Base-by-base conservation (phyloP, 306 rosid species). In the Datisca glomerata region DNA sequence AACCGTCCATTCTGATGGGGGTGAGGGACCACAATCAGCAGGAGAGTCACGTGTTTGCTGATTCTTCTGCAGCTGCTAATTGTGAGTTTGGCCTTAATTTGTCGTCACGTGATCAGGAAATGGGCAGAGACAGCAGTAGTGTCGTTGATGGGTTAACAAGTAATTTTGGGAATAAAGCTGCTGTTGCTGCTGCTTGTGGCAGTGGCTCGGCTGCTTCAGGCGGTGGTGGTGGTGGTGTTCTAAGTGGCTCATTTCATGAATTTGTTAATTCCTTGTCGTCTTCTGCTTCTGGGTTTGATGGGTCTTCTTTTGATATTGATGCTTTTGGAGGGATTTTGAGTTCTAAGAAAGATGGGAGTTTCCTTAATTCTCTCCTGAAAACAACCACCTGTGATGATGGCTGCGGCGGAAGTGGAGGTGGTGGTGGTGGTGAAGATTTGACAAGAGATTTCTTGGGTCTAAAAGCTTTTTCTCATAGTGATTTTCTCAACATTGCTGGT, bases 371-470 rank as follows among this genome's bases (percentile, higher is more conserved):
- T n/a, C n/a, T n/a, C n/a, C n/a, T n/a, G 4, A 23, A 2, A 29
- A 33, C 5, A 5, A 41, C 29, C 7, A 60, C 38, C 16, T 18
- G 13, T 3, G 43, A 9, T 14, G 63, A 23, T 2, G 32, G 24
- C 13, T 25, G 32, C n/a, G 56, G 42, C 3, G 27, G 33, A 3
- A 25, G 43, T 2, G 15, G 47, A 0, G 65, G 42, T 0, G 41
- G 13, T 21, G 16, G 41, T n/a, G 64, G 61, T 4, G 68, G 51
- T 16, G 93, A 78, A 58, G 82, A 67, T 11, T 58, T 78, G 81
- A 86, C 98, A 0, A 75, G 86, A 47, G 98, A 91, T 52, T 91
- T 91, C 68, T 78, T 91, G 74, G 92, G 96, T 6, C 81, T 91
- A 1, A 71, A 73, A 61, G 70, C 96, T 3, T 47, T 80, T 6